phyloP scores from a whole-genome alignment of 257 asterid species.

The Ligustrum vulgare region DNA sequence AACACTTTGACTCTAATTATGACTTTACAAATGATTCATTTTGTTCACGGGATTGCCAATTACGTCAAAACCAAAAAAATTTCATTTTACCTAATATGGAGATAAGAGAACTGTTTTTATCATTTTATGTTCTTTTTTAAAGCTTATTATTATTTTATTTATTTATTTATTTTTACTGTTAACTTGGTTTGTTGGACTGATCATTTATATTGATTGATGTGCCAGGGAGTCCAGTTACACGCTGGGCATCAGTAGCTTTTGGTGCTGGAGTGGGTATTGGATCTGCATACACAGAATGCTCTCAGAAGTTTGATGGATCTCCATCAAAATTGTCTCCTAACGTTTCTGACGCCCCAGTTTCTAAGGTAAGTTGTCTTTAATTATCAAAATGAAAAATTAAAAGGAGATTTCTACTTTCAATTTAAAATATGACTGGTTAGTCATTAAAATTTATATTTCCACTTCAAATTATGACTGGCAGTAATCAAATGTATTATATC shows the following conservation, averaged over 20 bases:
- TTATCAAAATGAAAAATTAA: neutral
- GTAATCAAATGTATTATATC: neutral
- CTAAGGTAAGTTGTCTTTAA: constrained; percentile 42
- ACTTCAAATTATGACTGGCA: neutral
- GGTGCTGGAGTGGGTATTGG: constrained; percentile 92
- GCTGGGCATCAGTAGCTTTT: constrained; percentile 87
- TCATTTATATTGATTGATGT: constrained; percentile 14
- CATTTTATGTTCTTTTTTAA: neutral
- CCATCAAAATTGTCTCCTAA: constrained; percentile 40
- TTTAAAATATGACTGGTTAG: neutral
- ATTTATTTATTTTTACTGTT: neutral
- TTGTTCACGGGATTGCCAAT: too few species aligned
- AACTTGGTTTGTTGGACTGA: neutral
- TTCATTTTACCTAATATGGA: neutral
- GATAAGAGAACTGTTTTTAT: neutral
- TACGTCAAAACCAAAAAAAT: too few species aligned
- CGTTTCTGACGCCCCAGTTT: constrained; percentile 33
- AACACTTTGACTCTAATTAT: too few species aligned
- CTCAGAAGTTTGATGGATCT: constrained; percentile 55
- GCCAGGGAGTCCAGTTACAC: constrained; percentile 85
- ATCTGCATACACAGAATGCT: constrained; percentile 84
- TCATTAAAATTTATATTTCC: neutral
- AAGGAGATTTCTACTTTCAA: neutral
- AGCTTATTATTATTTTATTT: too few species aligned
- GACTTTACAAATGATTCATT: too few species aligned